phyloP scores from a whole-genome alignment of 192 early-diverging fungal species.

The Helicostylum pulchrum region DNA sequence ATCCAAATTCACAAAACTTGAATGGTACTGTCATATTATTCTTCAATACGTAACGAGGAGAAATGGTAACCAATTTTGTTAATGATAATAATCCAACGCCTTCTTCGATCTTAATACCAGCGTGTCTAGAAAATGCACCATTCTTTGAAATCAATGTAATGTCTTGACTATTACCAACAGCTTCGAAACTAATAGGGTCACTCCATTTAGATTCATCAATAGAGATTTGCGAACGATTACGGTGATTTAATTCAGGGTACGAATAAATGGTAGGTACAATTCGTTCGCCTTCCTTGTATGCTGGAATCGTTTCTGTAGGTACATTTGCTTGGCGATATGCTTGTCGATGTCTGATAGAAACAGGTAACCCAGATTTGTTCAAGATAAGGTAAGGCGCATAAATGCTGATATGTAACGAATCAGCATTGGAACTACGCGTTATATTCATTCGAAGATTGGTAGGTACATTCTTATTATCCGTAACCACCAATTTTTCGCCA shows the following conservation, averaged over 20 bases:
- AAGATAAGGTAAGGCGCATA: constrained; percentile 79
- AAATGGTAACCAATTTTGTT: constrained; percentile 76
- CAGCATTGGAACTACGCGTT: constrained; percentile 23
- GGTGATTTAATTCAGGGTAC: constrained; percentile 68
- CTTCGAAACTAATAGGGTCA: constrained; percentile 76
- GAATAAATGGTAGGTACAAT: constrained; percentile 60
- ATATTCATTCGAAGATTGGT: constrained; percentile 13
- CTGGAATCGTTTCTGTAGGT: constrained; percentile 1
- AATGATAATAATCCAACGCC: constrained; percentile 64
- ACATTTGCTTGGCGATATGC: constrained; percentile 7
- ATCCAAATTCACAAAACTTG: constrained; percentile 56
- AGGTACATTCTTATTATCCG: background rate
- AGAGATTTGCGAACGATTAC: constrained; percentile 67
- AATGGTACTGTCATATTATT: constrained; percentile 61
- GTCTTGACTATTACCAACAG: constrained; percentile 70
- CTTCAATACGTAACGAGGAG: constrained; percentile 73
- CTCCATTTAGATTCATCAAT: constrained; percentile 69
- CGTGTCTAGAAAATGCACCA: constrained; percentile 36
- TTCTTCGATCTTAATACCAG: constrained; percentile 72
- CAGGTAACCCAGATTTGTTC: constrained; percentile 68
- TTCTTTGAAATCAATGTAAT: constrained; percentile 44
- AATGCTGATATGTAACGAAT: constrained; percentile 62
- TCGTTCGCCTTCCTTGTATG: constrained; percentile 14
- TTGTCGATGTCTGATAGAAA: constrained; percentile 25
- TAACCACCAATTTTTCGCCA: constrained; percentile 12